Conservation (phyloP, 306 rosid species). For the Betula pendula region DNA sequence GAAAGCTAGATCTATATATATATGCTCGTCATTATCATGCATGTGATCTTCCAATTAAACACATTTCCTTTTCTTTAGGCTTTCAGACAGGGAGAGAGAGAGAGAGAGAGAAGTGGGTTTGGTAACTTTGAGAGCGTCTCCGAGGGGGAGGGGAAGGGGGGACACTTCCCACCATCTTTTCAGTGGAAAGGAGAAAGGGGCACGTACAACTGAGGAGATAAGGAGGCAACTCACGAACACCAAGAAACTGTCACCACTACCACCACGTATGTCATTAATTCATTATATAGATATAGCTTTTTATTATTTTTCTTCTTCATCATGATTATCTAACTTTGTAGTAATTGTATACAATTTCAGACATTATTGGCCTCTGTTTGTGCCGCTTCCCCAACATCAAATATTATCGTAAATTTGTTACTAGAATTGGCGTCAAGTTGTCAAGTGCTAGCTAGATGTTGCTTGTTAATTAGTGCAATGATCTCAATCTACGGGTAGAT, state of each 20-base stretch:
- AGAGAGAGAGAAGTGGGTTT: conserved; percentile 12
- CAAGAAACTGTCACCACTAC: conserved; percentile 37
- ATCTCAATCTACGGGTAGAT: no score
- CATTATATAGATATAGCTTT: background rate
- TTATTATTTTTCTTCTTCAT: background rate
- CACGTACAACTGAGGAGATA: conserved; percentile 12
- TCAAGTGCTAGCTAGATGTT: background rate
- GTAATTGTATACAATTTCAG: conserved; percentile 3
- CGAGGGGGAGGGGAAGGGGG: background rate
- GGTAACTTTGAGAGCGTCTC: background rate
- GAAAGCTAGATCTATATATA: conserved; percentile 11
- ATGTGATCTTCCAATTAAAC: conserved; percentile 15
- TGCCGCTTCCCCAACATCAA: conserved; percentile 15
- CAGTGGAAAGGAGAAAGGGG: conserved; percentile 20
- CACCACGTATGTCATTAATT: background rate
- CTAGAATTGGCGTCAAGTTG: conserved; percentile 1
- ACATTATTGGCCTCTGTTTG: conserved; percentile 17
- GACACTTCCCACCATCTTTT: conserved; percentile 9
- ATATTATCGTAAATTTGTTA: background rate
- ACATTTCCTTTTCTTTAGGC: background rate
- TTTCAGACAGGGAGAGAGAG: background rate
- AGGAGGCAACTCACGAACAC: conserved; percentile 24
- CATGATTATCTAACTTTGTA: background rate
- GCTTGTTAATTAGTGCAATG: no score
- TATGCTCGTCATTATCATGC: conserved; percentile 23